A percentile compares a stretch with the other conserved stretches of the same genome.
phyloP scores from a whole-genome alignment of 495 filamentous ascomycete species.

The Penicillium egyptiacum region DNA sequence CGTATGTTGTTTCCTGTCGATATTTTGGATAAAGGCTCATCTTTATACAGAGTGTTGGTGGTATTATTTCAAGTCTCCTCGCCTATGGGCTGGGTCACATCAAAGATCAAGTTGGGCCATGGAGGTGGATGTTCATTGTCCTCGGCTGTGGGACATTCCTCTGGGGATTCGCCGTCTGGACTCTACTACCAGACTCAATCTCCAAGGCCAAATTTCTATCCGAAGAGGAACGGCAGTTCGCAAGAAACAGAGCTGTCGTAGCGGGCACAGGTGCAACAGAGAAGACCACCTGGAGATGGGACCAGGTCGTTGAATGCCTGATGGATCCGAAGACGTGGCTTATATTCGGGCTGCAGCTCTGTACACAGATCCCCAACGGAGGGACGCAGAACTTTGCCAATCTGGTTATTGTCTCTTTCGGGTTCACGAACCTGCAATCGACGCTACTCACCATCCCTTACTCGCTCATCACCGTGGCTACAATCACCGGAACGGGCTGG shows the following conservation, averaged over 20 bases:
- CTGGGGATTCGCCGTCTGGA: constrained; percentile 54
- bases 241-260: constrained; percentile 48
- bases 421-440: constrained; percentile 43
- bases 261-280: constrained; percentile 49
- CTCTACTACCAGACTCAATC: constrained; percentile 60
- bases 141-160: constrained; percentile 54
- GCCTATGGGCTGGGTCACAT: constrained; percentile 59
- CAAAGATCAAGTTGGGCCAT: constrained; percentile 46
- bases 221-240: constrained; percentile 54
- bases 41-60: constrained; percentile 44
- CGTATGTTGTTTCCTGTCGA: constrained; percentile 4
- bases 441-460: constrained; percentile 46
- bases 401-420: constrained; percentile 46
- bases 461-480: constrained; percentile 40
- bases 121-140: constrained; percentile 55
- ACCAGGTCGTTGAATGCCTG: constrained; percentile 53
- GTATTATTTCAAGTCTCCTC: constrained; percentile 55
- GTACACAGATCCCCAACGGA: constrained; percentile 47
- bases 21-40: not conserved
- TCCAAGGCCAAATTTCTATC: constrained; percentile 59
- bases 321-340: constrained; percentile 61
- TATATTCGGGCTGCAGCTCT: constrained; percentile 57
- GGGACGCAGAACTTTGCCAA: constrained; percentile 49
- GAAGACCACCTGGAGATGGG: constrained; percentile 55
- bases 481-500: constrained; percentile 41